phyloP scores from a whole-genome alignment of 371 early-diverging fungal genomes.

The Mortierella sp. region DNA sequence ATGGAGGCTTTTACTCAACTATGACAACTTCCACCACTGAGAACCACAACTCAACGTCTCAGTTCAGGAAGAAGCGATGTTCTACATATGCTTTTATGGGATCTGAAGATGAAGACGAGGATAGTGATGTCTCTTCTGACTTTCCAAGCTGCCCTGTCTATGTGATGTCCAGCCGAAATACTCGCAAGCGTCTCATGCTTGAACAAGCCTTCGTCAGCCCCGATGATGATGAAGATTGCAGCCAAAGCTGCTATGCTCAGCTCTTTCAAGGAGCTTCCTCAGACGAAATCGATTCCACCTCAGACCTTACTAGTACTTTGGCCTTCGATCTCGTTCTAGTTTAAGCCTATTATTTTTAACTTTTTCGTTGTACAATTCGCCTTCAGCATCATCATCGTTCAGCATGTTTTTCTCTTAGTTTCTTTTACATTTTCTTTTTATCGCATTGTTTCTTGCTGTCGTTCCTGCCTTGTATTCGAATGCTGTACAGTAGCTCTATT shows the following conservation, averaged over 20 bases:
- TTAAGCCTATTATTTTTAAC: constrained; percentile 2
- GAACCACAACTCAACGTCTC: neutral
- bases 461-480: constrained; percentile 17
- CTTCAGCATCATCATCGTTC: neutral
- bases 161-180: constrained; percentile 53
- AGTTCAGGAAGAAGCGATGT: constrained; percentile 36
- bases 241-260: constrained; percentile 39
- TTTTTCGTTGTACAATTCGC: constrained; percentile 7
- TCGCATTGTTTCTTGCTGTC: constrained; percentile 6
- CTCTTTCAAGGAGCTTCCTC: constrained; percentile 41
- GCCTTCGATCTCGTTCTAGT: constrained; percentile 23
- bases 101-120: constrained; percentile 43
- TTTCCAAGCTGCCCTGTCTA: constrained; percentile 30
- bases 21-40: constrained; percentile 11
- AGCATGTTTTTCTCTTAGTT: neutral
- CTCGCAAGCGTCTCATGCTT: constrained; percentile 57
- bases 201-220: constrained; percentile 53
- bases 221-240: constrained; percentile 34
- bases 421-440: neutral
- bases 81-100: constrained; percentile 49
- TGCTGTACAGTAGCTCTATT: constrained; percentile 19
- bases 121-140: constrained; percentile 11
- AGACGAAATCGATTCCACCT: constrained; percentile 20
- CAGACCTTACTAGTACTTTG: constrained; percentile 32
- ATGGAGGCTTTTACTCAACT: constrained; percentile 17